Conservation (phyloP, 495 filamentous ascomycete species). For the Barbatosphaeria neglecta region DNA sequence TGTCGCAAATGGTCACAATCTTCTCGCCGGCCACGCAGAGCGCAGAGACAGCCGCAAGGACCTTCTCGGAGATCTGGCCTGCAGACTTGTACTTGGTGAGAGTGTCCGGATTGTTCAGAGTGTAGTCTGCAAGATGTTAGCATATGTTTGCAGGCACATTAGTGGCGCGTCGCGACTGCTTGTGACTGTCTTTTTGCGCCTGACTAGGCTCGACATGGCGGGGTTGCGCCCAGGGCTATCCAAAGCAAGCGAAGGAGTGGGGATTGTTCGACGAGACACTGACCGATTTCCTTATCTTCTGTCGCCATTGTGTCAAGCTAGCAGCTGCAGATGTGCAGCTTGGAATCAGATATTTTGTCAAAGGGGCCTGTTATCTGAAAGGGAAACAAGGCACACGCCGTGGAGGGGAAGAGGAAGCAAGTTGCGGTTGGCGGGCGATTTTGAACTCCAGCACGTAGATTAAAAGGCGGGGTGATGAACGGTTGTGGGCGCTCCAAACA, state of each 20-base stretch:
- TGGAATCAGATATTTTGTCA: neutral
- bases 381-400: conserved; percentile 3
- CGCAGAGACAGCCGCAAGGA: conserved; percentile 74
- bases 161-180: neutral
- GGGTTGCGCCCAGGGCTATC: neutral
- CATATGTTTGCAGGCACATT: neutral
- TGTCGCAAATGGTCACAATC: conserved; percentile 84
- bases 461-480: conserved; percentile 28
- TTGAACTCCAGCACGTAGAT: conserved; percentile 18
- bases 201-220: neutral
- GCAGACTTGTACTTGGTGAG: conserved; percentile 98
- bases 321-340: neutral
- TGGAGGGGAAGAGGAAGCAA: conserved; percentile 4
- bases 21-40: conserved; percentile 78
- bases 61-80: conserved; percentile 86
- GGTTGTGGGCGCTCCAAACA: conserved; percentile 11
- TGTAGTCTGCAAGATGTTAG: conserved; percentile 57
- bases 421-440: conserved; percentile 11
- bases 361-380: neutral
- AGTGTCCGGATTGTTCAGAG: conserved; percentile 90
- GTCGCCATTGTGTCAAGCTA: conserved; percentile 19
- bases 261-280: conserved; percentile 7
- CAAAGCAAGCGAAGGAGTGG: conserved; percentile 1
- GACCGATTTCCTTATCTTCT: conserved; percentile 29
- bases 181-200: neutral